These are phyloP conservation scores for Tilletia indica DNA, from an alignment of 1,284 basidiomycete species.

Conservation along the genomic window DNA sequence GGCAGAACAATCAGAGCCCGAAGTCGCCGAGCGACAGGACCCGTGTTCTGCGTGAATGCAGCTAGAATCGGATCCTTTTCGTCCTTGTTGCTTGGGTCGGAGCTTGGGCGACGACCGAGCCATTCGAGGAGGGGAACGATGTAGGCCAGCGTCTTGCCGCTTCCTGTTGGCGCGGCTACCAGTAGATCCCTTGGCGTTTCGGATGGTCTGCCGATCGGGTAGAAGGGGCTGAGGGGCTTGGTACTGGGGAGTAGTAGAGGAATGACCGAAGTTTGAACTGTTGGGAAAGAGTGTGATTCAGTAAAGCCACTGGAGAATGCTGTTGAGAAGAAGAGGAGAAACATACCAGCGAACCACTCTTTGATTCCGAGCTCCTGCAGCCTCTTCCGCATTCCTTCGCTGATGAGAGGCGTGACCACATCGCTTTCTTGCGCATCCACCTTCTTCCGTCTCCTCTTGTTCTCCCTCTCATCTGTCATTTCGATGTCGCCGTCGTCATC, in stretches of 20 bases:
- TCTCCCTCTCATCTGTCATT: background rate
- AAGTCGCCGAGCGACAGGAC: constrained; percentile 60
- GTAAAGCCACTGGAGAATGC: background rate
- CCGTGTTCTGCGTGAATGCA: background rate
- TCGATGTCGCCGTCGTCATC: background rate
- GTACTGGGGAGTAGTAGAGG: constrained; percentile 80
- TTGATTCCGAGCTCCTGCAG: constrained; percentile 35
- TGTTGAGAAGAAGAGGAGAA: background rate
- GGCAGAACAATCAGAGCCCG: constrained; percentile 90
- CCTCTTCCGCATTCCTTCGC: constrained; percentile 9
- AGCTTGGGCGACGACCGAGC: constrained; percentile 17
- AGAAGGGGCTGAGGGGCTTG: constrained; percentile 62
- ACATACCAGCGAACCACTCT: constrained; percentile 49
- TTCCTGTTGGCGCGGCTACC: constrained; percentile 95
- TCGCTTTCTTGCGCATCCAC: constrained; percentile 6
- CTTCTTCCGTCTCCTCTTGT: background rate
- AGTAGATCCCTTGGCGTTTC: constrained; percentile 75
- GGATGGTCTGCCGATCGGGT: constrained; percentile 62
- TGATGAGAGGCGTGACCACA: constrained; percentile 12
- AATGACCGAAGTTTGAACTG: constrained; percentile 78
- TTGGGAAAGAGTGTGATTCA: constrained; percentile 21
- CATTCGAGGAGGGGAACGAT: constrained; percentile 82
- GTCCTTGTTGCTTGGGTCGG: background rate
- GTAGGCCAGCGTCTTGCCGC: constrained; percentile 94
- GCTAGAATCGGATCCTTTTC: constrained; percentile 20